phyloP scores from a whole-genome alignment of 1,139 yeast species.

The Debaryomyces fabryi region DNA sequence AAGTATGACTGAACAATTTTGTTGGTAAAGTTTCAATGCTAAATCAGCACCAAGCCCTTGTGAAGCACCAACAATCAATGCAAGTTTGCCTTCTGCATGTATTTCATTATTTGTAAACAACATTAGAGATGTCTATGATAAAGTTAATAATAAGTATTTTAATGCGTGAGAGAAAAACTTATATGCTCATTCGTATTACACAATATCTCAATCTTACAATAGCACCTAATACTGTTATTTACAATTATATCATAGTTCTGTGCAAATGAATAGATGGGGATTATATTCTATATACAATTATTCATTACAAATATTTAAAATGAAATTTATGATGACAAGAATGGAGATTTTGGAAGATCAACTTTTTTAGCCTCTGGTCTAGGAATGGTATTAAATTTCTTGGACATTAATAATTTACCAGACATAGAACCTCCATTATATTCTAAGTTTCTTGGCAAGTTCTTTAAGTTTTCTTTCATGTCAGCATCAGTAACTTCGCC shows the following conservation, averaged over 20 bases:
- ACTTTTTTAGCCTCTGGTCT: constrained; percentile 25
- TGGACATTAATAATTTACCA: constrained; percentile 34
- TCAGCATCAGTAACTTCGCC: constrained; percentile 27
- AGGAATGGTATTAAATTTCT: constrained; percentile 39
- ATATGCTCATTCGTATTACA: not conserved
- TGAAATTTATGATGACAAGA: constrained; percentile 17
- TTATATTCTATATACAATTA: constrained; percentile 7
- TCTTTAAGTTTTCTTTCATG: constrained; percentile 33
- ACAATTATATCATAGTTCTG: not conserved
- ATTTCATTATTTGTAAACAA: constrained; percentile 34
- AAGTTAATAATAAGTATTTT: not conserved
- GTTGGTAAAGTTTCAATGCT: constrained; percentile 58
- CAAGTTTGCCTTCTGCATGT: constrained; percentile 52
- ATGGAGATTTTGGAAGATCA: constrained; percentile 43
- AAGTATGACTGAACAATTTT: constrained; percentile 66
- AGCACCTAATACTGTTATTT: no score
- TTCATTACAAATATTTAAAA: not conserved
- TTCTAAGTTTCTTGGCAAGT: constrained; percentile 35
- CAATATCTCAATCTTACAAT: no score
- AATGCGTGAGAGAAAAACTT: not conserved
- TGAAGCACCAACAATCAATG: constrained; percentile 90
- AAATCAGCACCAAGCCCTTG: constrained; percentile 91
- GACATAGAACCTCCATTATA: constrained; percentile 29
- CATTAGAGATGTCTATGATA: constrained; percentile 16
- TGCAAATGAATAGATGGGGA: not conserved